Conservation (phyloP, 371 early-diverging fungal genomes). For the Rhizomucor miehei region DNA sequence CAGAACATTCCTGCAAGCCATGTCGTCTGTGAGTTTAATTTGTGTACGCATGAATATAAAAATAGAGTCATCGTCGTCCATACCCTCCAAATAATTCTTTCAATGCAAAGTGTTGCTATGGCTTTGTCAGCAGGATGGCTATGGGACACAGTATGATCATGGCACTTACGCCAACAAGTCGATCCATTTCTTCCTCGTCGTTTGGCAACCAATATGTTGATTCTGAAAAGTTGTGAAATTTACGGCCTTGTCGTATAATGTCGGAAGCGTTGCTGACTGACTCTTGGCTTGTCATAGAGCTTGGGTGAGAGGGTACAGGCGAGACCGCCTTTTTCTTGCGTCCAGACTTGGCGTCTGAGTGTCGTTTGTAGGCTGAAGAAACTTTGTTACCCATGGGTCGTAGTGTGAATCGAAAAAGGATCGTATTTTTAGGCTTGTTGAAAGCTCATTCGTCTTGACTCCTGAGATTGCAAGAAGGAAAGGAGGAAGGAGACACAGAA, state of each 20-base stretch:
- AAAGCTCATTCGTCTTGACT: no score
- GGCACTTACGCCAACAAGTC: conserved; percentile 34
- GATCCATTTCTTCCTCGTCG: conserved; percentile 41
- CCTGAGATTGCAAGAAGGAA: neutral
- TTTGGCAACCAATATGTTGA: conserved; percentile 45
- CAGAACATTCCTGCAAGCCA: conserved; percentile 7
- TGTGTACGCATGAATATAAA: neutral
- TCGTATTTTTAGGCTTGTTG: no score
- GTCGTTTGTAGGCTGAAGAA: neutral
- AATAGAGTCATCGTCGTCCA: neutral
- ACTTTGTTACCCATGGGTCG: neutral
- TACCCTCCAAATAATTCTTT: conserved; percentile 24
- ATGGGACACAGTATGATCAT: neutral
- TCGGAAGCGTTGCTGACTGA: no score
- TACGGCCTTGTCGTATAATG: conserved; percentile 16
- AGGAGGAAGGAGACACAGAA: neutral
- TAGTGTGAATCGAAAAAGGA: no score
- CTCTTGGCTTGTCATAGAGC: no score
- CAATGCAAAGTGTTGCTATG: conserved; percentile 21
- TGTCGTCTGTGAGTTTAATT: no score
- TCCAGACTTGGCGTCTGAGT: no score
- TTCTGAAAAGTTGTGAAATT: conserved; percentile 16
- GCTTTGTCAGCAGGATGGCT: neutral
- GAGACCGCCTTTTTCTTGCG: no score
- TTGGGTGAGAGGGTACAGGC: no score